Evolutionary conservation across 73 alveolate species (phyloP).

Genomic region (Blepharisma japonicum): DNA sequence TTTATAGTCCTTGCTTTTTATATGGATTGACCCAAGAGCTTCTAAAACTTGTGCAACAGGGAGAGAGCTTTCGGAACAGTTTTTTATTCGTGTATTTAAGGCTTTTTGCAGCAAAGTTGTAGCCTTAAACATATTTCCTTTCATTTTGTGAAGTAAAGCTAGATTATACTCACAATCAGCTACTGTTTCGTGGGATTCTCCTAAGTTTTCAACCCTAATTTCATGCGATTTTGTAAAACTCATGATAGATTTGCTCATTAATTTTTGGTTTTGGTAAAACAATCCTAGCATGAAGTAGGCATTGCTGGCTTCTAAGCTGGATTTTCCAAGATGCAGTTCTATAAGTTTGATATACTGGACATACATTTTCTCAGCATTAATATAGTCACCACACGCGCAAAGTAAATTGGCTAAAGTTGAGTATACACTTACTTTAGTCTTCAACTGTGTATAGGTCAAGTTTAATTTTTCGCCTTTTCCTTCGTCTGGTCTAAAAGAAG

Average conservation of each 20-base stretch:
- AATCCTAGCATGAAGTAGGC: slow-evolving; percentile 16
- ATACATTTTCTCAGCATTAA: slow-evolving; percentile 26
- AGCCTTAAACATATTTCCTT: slow-evolving; percentile 18
- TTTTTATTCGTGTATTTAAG: background rate
- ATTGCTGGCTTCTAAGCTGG: slow-evolving; percentile 16
- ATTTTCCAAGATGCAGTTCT: background rate
- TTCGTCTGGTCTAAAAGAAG: slow-evolving; percentile 16
- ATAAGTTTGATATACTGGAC: slow-evolving; percentile 24
- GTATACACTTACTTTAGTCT: slow-evolving; percentile 2
- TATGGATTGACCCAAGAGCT: slow-evolving; percentile 3
- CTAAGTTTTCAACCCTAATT: slow-evolving; percentile 8
- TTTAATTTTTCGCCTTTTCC: background rate
- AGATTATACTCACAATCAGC: slow-evolving; percentile 31
- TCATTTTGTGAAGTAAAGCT: slow-evolving; percentile 10
- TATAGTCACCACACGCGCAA: slow-evolving; percentile 33
- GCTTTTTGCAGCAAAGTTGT: slow-evolving; percentile 7
- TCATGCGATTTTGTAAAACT: background rate
- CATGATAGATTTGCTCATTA: background rate
- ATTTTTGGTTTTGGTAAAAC: slow-evolving; percentile 23
- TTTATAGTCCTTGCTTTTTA: background rate
- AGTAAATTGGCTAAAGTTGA: slow-evolving; percentile 1
- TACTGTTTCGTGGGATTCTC: slow-evolving; percentile 18
- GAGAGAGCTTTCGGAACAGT: background rate
- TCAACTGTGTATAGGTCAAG: background rate
- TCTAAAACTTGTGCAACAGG: slow-evolving; percentile 19